phyloP scores from a whole-genome alignment of 139 green algal species.

The Closterium sp. region DNA sequence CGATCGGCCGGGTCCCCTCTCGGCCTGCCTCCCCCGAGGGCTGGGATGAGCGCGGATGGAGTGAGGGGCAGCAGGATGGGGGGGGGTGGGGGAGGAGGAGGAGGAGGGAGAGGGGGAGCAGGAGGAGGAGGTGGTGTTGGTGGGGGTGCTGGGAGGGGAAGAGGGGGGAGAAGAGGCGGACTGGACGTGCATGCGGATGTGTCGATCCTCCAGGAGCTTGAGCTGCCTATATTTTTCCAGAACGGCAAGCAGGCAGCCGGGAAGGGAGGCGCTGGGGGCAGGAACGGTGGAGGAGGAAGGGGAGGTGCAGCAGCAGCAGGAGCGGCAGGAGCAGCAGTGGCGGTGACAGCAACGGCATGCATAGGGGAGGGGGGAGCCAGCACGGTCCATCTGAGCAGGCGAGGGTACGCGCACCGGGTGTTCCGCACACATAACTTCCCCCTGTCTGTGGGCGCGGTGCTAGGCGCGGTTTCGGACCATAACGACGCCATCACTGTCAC shows the following conservation, averaged over 20 bases:
- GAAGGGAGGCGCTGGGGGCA: not conserved
- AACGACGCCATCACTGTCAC: not conserved
- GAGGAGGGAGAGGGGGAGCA: not conserved
- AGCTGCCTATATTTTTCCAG: not conserved
- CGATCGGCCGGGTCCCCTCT: not conserved
- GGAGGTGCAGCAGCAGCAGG: not conserved
- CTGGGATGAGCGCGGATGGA: not conserved
- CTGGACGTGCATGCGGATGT: not conserved
- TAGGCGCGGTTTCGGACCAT: not conserved
- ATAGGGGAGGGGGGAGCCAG: not conserved
- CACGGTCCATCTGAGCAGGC: not conserved
- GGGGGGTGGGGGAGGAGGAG: not conserved
- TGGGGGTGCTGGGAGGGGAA: not conserved
- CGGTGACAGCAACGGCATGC: not conserved
- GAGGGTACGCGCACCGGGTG: not conserved
- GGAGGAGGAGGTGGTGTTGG: not conserved
- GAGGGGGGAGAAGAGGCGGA: not conserved
- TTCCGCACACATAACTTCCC: not conserved
- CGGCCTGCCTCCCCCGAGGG: not conserved
- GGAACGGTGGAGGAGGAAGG: not conserved
- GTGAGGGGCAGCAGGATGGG: not conserved
- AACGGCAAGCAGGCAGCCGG: not conserved
- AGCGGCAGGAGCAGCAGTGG: not conserved
- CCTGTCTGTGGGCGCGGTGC: not conserved
- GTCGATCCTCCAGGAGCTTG: not conserved